A percentile compares a stretch with the other conserved stretches of the same genome.
These are phyloP conservation scores for Gilbertella persicaria DNA, from an alignment of 371 early-diverging fungal species.

Conservation along the genomic window DNA sequence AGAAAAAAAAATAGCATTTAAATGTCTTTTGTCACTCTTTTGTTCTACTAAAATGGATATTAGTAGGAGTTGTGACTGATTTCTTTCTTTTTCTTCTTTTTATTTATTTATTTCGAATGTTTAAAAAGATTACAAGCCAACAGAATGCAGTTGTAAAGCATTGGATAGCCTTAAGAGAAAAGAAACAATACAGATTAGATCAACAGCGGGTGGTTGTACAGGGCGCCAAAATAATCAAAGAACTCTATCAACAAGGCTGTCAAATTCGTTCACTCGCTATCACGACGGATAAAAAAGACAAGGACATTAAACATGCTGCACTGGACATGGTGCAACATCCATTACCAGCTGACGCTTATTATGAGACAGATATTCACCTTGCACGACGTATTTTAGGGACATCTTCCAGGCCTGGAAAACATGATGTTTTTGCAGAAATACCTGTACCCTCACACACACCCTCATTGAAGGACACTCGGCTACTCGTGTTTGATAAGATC, in stretches of 20 bases:
- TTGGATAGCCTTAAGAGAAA: slow-evolving; percentile 36
- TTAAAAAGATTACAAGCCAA: slow-evolving; percentile 28
- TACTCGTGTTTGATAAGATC: slow-evolving; percentile 57
- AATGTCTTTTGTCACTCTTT: too few relatives aligned
- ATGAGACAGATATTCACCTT: slow-evolving; percentile 40
- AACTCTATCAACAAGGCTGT: slow-evolving; percentile 33
- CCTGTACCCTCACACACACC: slow-evolving; percentile 20
- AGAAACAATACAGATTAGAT: slow-evolving; percentile 35
- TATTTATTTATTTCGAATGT: slow-evolving; percentile 5
- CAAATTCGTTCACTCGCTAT: slow-evolving; percentile 26
- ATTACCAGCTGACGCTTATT: slow-evolving; percentile 40
- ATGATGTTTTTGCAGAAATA: slow-evolving; percentile 53
- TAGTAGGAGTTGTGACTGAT: too few relatives aligned
- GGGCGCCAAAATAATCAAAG: slow-evolving; percentile 36
- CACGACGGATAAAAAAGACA: slow-evolving; percentile 38
- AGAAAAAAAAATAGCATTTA: not conserved
- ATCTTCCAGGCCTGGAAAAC: slow-evolving; percentile 44
- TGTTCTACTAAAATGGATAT: not conserved
- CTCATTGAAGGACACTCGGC: slow-evolving; percentile 11
- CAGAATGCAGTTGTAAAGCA: slow-evolving; percentile 28
- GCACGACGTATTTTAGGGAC: slow-evolving; percentile 50
- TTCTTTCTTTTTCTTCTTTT: not conserved
- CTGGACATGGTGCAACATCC: slow-evolving; percentile 33
- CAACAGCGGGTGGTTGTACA: slow-evolving; percentile 35
- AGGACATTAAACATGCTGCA: slow-evolving; percentile 39